Evolutionary conservation across 257 asterid species (phyloP), one percentile per base, ranked within the genome.

Genomic region (Solanum chiquidenum): DNA sequence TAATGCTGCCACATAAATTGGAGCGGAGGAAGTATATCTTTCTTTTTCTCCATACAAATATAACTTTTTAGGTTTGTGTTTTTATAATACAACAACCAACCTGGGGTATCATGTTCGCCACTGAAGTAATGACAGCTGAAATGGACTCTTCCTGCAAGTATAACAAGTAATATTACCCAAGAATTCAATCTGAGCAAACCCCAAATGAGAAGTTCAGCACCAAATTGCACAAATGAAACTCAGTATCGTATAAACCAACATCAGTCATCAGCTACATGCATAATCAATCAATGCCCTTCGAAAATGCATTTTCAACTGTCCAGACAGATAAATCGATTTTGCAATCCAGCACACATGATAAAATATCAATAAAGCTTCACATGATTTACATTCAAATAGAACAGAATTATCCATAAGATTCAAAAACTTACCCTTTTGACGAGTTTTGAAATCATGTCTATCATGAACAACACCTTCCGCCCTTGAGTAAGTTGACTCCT

Each of bases 401-500:
- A 49, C 69, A 82, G 6, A 79, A 46, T 49, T 29, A 49, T 80
- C 68, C 68, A 49, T 80, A 46, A 80, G 85, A 49, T 80, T 9
- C 85, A 80, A 80, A 46, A 49, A 18, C 40, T 93, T 92, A 97
- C 99, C 94, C 95, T 91, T 69, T 87, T 87, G 83, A 94, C 96
- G 87, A 97, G 98, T 88, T 95, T 95, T 55, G 93, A 91, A 87
- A 97, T 93, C 97, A 95, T 95, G 93, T 97, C 99, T 35, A 97
- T 83, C 77, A 97, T 94, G 88, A 90, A 93, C 93, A 97, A 92
- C 94, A 97, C 98, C 95, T 94, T 97, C 72, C 98, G 95, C 68
- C 99, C 99, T 90, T 94, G 99, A 7, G 98, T 95, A 90, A 97
- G 94, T 90, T 97, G 98, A 89, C 92, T 91, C 99, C 99, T 97